Evolutionary conservation across 768 basidiomycete genomes (phyloP), one percentile per base, ranked within the genome.

Genomic region (Mycena chlorophos): DNA sequence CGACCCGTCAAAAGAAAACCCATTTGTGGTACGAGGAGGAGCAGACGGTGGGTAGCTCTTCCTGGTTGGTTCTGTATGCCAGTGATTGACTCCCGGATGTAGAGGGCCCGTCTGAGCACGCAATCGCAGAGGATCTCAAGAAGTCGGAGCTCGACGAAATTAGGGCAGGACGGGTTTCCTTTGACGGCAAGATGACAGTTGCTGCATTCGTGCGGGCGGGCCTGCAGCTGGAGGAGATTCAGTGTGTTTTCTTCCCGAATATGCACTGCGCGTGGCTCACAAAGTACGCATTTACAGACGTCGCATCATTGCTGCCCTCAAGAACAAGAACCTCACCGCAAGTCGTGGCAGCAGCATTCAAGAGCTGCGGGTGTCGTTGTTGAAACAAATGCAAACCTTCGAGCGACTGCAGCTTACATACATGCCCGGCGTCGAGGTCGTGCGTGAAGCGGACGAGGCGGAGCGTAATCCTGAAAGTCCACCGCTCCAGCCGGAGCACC

Each of bases 1-100:
- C 1, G 63, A 70, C 34, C 39, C 26, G 3, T 49, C 52, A 4
- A 20, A 51, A n/a, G 65, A 58, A 1, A 63, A 65, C 52, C 69
- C 66, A 1, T 65, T 52, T 47, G 50, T n/a, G 6, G 14, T 52
- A n/a, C 34, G 3, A 3, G 40, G 48, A 1, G 30, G 47, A 3
- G 27, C 29, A 14, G 13, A 19, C 14, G 55, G 26, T 26, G 34
- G 28, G 34, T 26, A 25, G 34, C 34, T 37, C 34, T 23, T 51
- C 27, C 20, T 6, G 12, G 19, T 20, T 2, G 43, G 16, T 10
- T 19, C 10, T 43, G 14, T n/a, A 43, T 37, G 34, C 34, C 22
- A 43, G 22, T 10, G 10, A 34, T 17, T 43, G 40, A 23, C 40
- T 43, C 20, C 8, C 10, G 31, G 17, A 8, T 12, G 10, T 19